Evolutionary conservation across 139 green algal genomes (phyloP), one percentile per base, ranked within the genome.

Genomic region (Closterium sp.): DNA sequence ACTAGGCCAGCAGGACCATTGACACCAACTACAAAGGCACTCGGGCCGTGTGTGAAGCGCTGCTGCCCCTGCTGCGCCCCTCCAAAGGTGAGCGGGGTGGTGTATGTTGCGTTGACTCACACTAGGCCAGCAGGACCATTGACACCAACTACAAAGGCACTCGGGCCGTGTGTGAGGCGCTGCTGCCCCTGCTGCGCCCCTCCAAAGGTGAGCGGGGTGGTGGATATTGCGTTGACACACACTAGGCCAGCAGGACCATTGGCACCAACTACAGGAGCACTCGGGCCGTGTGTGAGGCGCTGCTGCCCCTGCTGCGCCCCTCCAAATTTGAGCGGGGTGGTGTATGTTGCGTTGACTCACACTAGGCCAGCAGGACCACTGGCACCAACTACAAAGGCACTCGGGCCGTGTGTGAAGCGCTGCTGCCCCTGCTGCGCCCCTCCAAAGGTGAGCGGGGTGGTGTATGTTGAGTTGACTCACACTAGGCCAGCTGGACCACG

Each of bases 11-110:
- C 0, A 79, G 92, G 89, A 95, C 93, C 22, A 91, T 95, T 50
- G 93, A 11, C 42, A 88, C 94, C 89, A 95, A 95, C 89, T 93
- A 94, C 34, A 30, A 32, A 21, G 93, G 93, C 29, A 95, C 93
- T 24, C 31, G 89, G 0, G 88, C 70, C 28, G 93, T 95, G 27
- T 92, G 73, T 30, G 93, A 95, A 9, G 30, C n/a, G 6, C 42
- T 95, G 31, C n/a, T 94, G 86, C 92, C 92, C 3, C 93, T 95
- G 28, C 88, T 95, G 31, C 89, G 84, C 17, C 13, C 31, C 4
- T 34, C 29, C 29, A 34, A 87, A 29, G n/a, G 84, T 73, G 13
- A 17, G 24, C 5, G 4, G 42, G n/a, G n/a, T n/a, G n/a, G n/a
- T n/a, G n/a, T n/a, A n/a, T n/a, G n/a, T n/a, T n/a, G n/a, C n/a